Conservation (phyloP, 306 rosid genomes). For the Vachellia pachyceras region DNA sequence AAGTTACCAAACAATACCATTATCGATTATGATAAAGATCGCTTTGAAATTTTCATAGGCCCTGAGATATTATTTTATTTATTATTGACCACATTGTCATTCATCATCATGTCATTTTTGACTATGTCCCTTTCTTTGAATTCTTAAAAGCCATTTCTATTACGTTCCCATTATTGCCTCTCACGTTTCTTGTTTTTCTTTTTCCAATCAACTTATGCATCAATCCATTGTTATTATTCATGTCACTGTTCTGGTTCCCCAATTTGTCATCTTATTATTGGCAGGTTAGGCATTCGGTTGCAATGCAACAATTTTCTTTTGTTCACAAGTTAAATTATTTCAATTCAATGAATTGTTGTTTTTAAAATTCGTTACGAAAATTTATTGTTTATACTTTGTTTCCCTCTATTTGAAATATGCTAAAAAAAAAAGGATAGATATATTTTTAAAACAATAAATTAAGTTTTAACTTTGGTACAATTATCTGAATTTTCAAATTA, state of each 20-base stretch:
- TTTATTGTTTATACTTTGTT: no score
- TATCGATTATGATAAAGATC: neutral
- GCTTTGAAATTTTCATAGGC: neutral
- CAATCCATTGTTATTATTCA: neutral
- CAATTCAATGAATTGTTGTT: no score
- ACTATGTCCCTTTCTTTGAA: neutral
- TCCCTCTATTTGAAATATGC: no score
- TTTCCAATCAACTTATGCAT: neutral
- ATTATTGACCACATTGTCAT: constrained; percentile 12
- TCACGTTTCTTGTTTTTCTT: neutral
- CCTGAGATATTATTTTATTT: neutral
- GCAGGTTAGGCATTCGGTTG: neutral
- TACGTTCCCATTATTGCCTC: neutral
- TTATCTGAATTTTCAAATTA: no score
- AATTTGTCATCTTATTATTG: neutral
- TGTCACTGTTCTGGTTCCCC: neutral
- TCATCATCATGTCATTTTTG: constrained; percentile 34
- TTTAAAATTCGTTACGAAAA: no score
- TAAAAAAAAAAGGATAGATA: no score
- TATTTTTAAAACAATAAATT: no score
- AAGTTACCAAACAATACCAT: no score
- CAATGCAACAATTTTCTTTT: neutral
- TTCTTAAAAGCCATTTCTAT: neutral
- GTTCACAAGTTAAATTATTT: no score
- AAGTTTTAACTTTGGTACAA: no score